Conservation (phyloP, 2,329 filamentous ascomycete species). For the Emergomyces pasteurianus region DNA sequence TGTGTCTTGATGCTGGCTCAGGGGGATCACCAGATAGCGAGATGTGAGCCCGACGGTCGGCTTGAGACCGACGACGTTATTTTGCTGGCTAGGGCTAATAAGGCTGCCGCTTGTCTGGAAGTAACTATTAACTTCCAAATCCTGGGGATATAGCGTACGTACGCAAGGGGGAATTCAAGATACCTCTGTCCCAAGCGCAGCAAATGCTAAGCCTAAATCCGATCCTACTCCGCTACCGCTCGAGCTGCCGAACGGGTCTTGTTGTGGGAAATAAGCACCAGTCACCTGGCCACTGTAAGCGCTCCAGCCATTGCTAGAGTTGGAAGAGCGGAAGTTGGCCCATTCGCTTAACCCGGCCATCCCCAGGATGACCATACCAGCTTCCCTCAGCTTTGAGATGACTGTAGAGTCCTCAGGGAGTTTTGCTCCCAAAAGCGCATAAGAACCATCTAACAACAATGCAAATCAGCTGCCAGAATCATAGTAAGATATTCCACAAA, state of each 20-base stretch:
- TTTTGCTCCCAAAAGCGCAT: constrained; percentile 47
- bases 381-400: constrained; percentile 46
- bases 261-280: constrained; percentile 48
- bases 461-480: background rate
- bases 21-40: constrained; percentile 49
- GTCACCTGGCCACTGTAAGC: constrained; percentile 51
- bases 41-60: constrained; percentile 55
- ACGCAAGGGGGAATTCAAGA: background rate
- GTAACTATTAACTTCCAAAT: background rate
- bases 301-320: constrained; percentile 50
- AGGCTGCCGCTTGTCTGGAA: constrained; percentile 3
- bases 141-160: background rate
- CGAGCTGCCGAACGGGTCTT: constrained; percentile 51
- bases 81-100: constrained; percentile 22
- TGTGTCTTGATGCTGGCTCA: constrained; percentile 46
- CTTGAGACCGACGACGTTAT: constrained; percentile 56
- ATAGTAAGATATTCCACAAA: background rate
- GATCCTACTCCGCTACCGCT: constrained; percentile 50
- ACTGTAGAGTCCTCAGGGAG: constrained; percentile 47
- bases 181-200: constrained; percentile 48
- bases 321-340: constrained; percentile 49
- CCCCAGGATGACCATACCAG: constrained; percentile 53
- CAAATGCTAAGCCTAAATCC: constrained; percentile 48
- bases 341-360: constrained; percentile 56
- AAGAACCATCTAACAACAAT: constrained; percentile 43